These are phyloP conservation scores for Fremontodendron californicum DNA, from an alignment of 345 rosid species.

Conservation along the genomic window DNA sequence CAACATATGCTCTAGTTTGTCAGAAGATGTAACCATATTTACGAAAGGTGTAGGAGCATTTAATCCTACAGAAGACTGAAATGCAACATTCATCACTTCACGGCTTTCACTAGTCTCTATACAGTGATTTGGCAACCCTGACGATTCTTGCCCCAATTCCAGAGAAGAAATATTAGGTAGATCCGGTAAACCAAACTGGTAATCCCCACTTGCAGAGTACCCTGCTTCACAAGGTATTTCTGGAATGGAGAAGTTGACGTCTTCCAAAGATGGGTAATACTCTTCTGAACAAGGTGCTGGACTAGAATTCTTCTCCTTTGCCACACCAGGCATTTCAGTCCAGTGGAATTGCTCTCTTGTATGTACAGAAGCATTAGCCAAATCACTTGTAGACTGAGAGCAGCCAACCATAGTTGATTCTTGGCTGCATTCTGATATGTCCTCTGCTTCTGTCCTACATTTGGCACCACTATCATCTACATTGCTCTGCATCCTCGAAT, in stretches of 20 bases:
- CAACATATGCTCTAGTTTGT: constrained; percentile 48
- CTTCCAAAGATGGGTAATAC: constrained; percentile 49
- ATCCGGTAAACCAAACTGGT: constrained; percentile 46
- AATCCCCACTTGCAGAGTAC: constrained; percentile 39
- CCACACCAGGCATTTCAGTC: constrained; percentile 41
- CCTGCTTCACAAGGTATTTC: constrained; percentile 54
- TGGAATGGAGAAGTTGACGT: constrained; percentile 46
- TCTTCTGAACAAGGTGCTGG: constrained; percentile 58
- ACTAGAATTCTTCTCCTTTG: constrained; percentile 53
- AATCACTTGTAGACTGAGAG: constrained; percentile 61
- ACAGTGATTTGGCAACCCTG: constrained; percentile 42
- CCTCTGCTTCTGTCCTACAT: constrained; percentile 57
- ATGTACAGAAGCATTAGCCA: constrained; percentile 38
- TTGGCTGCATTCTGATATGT: constrained; percentile 92
- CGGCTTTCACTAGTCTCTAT: constrained; percentile 36
- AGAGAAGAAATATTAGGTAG: constrained; percentile 40
- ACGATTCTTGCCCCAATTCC: constrained; percentile 46
- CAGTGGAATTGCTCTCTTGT: constrained; percentile 44
- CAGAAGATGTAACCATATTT: constrained; percentile 32
- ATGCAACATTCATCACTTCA: constrained; percentile 39
- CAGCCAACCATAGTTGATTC: constrained; percentile 51
- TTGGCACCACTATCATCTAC: constrained; percentile 61
- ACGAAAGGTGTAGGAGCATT: constrained; percentile 42
- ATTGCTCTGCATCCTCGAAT: constrained; percentile 58
- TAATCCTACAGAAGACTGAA: constrained; percentile 42